These are phyloP conservation scores for Penicillium maclennaniae DNA, from an alignment of 495 filamentous ascomycete species.

Conservation along the genomic window DNA sequence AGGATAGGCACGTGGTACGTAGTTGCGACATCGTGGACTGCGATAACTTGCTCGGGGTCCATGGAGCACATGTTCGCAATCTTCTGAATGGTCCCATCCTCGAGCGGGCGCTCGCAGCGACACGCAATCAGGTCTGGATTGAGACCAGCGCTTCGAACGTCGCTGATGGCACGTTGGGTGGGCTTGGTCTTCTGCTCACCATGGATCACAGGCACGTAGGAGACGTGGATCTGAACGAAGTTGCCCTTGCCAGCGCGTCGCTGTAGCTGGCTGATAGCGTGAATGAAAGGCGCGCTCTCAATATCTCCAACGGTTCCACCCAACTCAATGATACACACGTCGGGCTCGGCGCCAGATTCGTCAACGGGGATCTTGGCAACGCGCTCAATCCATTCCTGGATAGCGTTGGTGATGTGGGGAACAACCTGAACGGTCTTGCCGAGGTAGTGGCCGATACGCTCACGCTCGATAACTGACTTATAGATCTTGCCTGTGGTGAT, in stretches of 20 bases:
- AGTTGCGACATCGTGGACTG: conserved; percentile 78
- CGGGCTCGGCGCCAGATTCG: conserved; percentile 73
- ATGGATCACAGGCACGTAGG: conserved; percentile 32
- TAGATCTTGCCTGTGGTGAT: conserved; percentile 84
- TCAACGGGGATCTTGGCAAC: conserved; percentile 87
- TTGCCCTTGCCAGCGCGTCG: conserved; percentile 70
- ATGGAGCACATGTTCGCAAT: conserved; percentile 67
- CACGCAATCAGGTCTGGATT: conserved; percentile 92
- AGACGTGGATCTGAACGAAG: conserved; percentile 68
- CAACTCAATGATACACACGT: conserved; percentile 83
- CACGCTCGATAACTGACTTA: conserved; percentile 73
- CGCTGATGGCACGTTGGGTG: conserved; percentile 83
- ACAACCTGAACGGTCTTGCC: conserved; percentile 93
- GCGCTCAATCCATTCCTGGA: conserved; percentile 88
- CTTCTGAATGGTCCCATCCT: conserved; percentile 74
- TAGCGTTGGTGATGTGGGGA: conserved; percentile 83
- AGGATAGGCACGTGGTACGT: conserved; percentile 92
- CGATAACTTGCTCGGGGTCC: conserved; percentile 66
- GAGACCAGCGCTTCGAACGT: conserved; percentile 75
- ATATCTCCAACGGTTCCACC: conserved; percentile 85
- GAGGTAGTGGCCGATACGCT: conserved; percentile 80
- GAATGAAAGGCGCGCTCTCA: conserved; percentile 84
- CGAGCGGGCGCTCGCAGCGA: conserved; percentile 73
- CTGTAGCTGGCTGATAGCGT: conserved; percentile 77
- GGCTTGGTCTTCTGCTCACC: conserved; percentile 94